phyloP scores from a whole-genome alignment of 805 yeast species.

The Saccharomycopsis javanensis region DNA sequence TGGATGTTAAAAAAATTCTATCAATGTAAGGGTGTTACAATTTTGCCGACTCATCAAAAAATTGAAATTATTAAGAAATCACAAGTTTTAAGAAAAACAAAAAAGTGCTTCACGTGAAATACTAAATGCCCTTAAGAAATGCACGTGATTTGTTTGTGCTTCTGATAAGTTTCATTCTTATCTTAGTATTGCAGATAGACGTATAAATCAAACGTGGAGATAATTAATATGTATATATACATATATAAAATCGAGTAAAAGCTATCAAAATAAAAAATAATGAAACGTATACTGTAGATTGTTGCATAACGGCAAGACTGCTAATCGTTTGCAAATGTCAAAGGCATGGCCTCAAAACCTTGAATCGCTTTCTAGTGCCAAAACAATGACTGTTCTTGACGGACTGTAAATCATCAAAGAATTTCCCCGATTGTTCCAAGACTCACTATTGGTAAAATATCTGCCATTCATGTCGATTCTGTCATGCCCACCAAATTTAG shows the following conservation, averaged over 20 bases:
- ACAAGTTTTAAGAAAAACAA: neutral
- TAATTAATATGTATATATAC: no score
- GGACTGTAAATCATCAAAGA: slow-evolving; percentile 75
- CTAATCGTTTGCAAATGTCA: neutral
- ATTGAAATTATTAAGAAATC: neutral
- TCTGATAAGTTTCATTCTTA: no score
- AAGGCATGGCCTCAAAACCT: slow-evolving; percentile 4
- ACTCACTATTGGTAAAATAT: slow-evolving; percentile 61
- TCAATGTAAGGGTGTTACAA: neutral
- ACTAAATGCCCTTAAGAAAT: neutral
- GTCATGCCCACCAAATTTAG: slow-evolving; percentile 70
- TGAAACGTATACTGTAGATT: no score
- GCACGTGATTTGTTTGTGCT: neutral
- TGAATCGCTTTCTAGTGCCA: slow-evolving; percentile 32
- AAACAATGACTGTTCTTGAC: slow-evolving; percentile 55
- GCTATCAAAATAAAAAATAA: neutral
- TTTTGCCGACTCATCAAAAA: neutral
- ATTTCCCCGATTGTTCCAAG: slow-evolving; percentile 75
- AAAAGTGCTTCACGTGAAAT: neutral
- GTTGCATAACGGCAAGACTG: no score
- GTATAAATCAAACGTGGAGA: neutral
- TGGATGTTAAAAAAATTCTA: neutral
- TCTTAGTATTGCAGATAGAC: neutral
- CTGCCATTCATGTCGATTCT: slow-evolving; percentile 49
- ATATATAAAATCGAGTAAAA: no score